A percentile compares a stretch with the other conserved stretches of the same genome.
phyloP scores from a whole-genome alignment of 2,329 filamentous ascomycete species.

The Clathrospora elynae region DNA sequence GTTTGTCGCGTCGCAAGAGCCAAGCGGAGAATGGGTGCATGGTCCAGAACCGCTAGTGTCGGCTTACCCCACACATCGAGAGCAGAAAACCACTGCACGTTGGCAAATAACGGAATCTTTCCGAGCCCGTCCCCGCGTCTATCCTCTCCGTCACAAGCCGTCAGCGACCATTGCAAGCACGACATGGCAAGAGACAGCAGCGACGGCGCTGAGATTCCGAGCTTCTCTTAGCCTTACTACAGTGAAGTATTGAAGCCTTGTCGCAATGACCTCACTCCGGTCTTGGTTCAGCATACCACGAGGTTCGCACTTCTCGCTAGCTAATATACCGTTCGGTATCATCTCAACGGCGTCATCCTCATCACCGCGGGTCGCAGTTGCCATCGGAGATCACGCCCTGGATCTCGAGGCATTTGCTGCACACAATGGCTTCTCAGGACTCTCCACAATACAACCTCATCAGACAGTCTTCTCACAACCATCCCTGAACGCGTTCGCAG shows the following conservation, averaged over 20 bases:
- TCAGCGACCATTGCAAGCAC: slow-evolving; percentile 8
- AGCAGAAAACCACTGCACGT: slow-evolving; percentile 2
- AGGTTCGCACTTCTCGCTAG: slow-evolving; percentile 71
- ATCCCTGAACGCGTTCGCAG: slow-evolving; percentile 75
- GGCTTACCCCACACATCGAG: slow-evolving; percentile 30
- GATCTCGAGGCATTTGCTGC: slow-evolving; percentile 68
- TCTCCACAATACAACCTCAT: slow-evolving; percentile 63
- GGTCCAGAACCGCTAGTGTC: slow-evolving; percentile 11
- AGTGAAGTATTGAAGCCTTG: background rate
- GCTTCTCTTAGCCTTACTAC: no score
- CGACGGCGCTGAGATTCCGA: slow-evolving; percentile 22
- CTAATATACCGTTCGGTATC: slow-evolving; percentile 84
- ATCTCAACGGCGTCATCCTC: slow-evolving; percentile 66
- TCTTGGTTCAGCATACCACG: slow-evolving; percentile 67
- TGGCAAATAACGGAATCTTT: slow-evolving; percentile 35
- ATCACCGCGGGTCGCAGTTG: slow-evolving; percentile 68
- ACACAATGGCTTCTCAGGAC: slow-evolving; percentile 63
- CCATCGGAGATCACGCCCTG: slow-evolving; percentile 73
- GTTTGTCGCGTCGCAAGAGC: slow-evolving; percentile 13
- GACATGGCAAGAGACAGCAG: slow-evolving; percentile 6
- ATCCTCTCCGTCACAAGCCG: slow-evolving; percentile 37
- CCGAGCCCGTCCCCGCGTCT: slow-evolving; percentile 30
- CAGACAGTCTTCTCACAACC: slow-evolving; percentile 66
- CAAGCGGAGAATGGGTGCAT: slow-evolving; percentile 24
- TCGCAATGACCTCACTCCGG: slow-evolving; percentile 41